Conservation (phyloP, 2,329 filamentous ascomycete genomes). For the Diaporthe sp. region DNA sequence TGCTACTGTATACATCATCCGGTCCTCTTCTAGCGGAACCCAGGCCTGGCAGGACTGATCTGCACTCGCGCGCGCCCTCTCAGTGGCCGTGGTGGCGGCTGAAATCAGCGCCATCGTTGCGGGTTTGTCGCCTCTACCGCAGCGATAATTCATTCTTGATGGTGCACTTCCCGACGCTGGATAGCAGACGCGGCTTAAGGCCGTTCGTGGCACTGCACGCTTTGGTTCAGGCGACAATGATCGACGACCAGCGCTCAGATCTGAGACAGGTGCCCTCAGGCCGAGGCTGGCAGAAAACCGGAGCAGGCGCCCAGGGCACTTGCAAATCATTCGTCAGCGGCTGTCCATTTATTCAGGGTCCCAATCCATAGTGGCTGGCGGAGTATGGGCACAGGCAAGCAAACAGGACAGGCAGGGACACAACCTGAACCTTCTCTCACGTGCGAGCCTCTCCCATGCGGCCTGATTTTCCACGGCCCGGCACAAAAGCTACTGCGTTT, state of each 20-base stretch:
- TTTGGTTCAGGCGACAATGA: slow-evolving; percentile 6
- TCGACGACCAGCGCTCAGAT: slow-evolving; percentile 10
- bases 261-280: slow-evolving; percentile 12
- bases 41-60: slow-evolving; percentile 7
- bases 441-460: slow-evolving; percentile 19
- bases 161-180: neutral
- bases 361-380: slow-evolving; percentile 13
- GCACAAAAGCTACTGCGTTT: slow-evolving; percentile 28
- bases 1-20: slow-evolving; percentile 10
- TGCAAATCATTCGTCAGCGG: slow-evolving; percentile 16
- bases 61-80: slow-evolving; percentile 16
- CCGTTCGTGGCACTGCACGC: neutral
- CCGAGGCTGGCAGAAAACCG: slow-evolving; percentile 23
- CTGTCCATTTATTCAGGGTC: neutral
- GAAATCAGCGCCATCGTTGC: slow-evolving; percentile 30
- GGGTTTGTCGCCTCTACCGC: slow-evolving; percentile 18
- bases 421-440: neutral
- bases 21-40: slow-evolving; percentile 5
- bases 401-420: neutral
- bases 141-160: neutral
- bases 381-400: neutral
- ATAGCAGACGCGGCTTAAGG: slow-evolving; percentile 3
- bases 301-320: slow-evolving; percentile 1
- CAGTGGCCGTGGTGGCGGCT: slow-evolving; percentile 32
- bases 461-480: slow-evolving; percentile 24